A percentile compares a stretch with the other conserved stretches of the same genome.
Conservation (phyloP, 257 asterid genomes). For the Solanum appendiculatum region DNA sequence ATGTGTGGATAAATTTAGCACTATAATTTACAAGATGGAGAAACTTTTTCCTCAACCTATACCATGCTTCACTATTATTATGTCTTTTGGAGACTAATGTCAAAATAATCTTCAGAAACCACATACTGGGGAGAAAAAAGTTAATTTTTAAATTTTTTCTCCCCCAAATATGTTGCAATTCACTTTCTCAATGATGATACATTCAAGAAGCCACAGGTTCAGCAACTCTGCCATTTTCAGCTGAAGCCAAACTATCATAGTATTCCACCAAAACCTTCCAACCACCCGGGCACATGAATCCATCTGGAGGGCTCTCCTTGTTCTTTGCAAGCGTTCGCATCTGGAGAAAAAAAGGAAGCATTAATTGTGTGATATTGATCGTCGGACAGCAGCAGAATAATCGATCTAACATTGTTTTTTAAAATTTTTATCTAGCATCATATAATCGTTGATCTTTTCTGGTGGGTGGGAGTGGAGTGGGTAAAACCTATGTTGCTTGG, state of each 20-base stretch:
- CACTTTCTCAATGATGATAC: neutral
- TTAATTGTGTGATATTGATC: neutral
- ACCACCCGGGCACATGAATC: constrained; percentile 97
- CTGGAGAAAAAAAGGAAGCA: constrained; percentile 17
- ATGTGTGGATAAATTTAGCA: neutral
- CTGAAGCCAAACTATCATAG: constrained; percentile 53
- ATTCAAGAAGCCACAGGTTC: constrained; percentile 48
- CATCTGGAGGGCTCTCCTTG: constrained; percentile 80
- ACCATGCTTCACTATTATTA: neutral
- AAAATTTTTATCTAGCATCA: neutral
- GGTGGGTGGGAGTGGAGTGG: neutral
- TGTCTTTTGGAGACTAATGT: neutral
- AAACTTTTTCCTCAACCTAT: neutral
- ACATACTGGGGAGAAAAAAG: neutral
- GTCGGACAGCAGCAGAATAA: neutral
- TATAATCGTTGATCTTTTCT: neutral
- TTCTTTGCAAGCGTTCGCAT: constrained; percentile 89
- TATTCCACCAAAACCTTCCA: constrained; percentile 94
- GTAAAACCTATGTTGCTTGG: neutral
- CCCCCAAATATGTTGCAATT: neutral
- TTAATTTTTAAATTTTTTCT: neutral
- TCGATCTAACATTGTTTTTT: neutral
- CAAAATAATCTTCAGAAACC: neutral
- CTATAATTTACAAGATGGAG: neutral
- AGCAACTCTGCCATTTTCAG: constrained; percentile 48